Base-by-base conservation (phyloP, 108 stramenopile genomes). In the Conticribra weissflogii region DNA sequence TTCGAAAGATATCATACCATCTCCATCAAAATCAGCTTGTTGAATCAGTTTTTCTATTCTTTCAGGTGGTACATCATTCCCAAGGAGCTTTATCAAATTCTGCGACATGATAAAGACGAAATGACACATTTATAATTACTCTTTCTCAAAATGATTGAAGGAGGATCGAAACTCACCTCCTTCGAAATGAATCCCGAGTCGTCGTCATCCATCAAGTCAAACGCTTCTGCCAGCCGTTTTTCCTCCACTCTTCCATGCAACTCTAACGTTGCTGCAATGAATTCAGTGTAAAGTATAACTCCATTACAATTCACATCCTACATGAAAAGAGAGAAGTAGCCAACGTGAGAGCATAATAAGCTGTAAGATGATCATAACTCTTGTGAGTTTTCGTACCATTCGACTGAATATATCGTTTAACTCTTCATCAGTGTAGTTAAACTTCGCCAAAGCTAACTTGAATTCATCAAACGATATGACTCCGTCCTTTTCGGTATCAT, bases 191-290 rank as follows among this genome's bases (percentile, higher is more conserved):
- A 94, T 2, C 95, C 95, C 5, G 83, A 86, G 70, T 94, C 91
- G 55, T 97, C 96, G 55, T 78, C 63, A 66, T 97, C 96, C 4
- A 97, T 74, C 21, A 91, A 83, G 80, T 97, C 95, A 81, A 96
- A 97, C 8, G 96, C 94, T 31, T 84, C 94, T 15, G 94, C 94
- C 44, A 92, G 72, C n/a, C 89, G 74, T 52, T 87, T 86, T 79
- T 95, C 94, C 9, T 78, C 82, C 30, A 94, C 82, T 46, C 53
- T 51, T 18, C 93, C 93, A 52, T 87, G 86, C 14, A 91, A 78
- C 54, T 93, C 91, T 22, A 97, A 74, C 7, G 94, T 95, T 9
- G 95, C 97, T 17, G 96, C 97, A 47, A 96, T 71, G 79, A 97
- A 97, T 76, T 97, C 97, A 28, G 88, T 89, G 69, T 95, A 97